A percentile compares a stretch with the other conserved stretches of the same genome.
Conservation (phyloP, 306 rosid genomes). For the Cucurbita ficifolia region DNA sequence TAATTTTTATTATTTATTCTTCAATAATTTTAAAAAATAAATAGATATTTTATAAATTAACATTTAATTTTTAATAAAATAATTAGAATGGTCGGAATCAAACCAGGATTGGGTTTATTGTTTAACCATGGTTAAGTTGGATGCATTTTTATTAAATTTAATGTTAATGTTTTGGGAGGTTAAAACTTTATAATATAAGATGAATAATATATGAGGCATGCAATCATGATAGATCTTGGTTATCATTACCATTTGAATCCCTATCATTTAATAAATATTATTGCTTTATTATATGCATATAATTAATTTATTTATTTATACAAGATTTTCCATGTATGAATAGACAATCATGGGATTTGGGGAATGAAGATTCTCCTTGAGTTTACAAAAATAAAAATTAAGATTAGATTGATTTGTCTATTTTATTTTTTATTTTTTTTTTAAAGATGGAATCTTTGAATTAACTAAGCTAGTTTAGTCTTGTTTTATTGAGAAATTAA, state of each 20-base stretch:
- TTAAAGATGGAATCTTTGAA: background rate
- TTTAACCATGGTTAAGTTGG: too few species aligned
- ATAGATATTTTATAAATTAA: too few species aligned
- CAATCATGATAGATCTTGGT: background rate
- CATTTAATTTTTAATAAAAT: too few species aligned
- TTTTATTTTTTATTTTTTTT: background rate
- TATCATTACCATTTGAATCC: background rate
- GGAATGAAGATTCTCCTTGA: background rate
- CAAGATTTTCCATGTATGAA: background rate
- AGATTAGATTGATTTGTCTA: background rate
- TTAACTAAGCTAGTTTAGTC: background rate
- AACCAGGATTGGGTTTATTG: too few species aligned
- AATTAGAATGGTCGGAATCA: too few species aligned
- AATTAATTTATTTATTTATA: background rate
- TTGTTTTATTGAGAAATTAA: background rate
- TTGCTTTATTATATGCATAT: background rate
- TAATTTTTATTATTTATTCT: too few species aligned
- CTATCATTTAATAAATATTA: background rate
- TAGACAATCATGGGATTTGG: background rate
- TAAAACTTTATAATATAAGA: background rate
- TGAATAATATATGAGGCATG: background rate
- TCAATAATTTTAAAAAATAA: too few species aligned
- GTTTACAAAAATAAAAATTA: background rate
- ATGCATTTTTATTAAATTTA: too few species aligned
- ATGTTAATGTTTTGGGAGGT: background rate